Conservation (phyloP, 805 yeast species). For the Metschnikowia lunata region DNA sequence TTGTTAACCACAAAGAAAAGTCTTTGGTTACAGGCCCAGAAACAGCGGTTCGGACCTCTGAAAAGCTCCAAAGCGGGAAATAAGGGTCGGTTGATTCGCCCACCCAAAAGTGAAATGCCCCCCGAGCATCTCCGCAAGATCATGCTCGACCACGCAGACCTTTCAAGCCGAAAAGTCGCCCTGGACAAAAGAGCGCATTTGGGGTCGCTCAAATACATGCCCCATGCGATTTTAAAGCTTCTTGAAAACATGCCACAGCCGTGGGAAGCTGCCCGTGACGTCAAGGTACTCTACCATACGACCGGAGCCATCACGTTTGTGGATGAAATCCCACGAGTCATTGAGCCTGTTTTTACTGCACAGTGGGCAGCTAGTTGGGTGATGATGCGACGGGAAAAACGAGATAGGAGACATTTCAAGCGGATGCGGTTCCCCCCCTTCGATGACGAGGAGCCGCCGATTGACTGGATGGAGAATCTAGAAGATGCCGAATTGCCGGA, state of each 20-base stretch:
- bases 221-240: constrained; percentile 87
- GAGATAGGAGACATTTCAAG: constrained; percentile 84
- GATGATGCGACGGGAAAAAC: constrained; percentile 89
- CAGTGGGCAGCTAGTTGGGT: constrained; percentile 96
- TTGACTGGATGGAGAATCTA: constrained; percentile 76
- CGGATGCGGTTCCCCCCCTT: constrained; percentile 93
- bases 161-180: constrained; percentile 72
- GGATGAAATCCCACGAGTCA: constrained; percentile 85
- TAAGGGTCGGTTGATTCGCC: constrained; percentile 47
- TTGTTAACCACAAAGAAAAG: constrained; percentile 43
- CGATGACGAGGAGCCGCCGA: constrained; percentile 95
- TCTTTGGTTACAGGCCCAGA: constrained; percentile 64
- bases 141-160: constrained; percentile 77
- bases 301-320: constrained; percentile 96
- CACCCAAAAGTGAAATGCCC: constrained; percentile 78
- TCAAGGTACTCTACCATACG: constrained; percentile 80
- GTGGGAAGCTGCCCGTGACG: constrained; percentile 88
- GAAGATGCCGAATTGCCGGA: constrained; percentile 69
- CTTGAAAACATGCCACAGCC: constrained; percentile 98
- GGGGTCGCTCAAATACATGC: constrained; percentile 91
- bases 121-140: constrained; percentile 89
- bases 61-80: constrained; percentile 14
- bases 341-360: constrained; percentile 85
- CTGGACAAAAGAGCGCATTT: constrained; percentile 82
- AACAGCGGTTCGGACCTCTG: constrained; percentile 42